phyloP scores from a whole-genome alignment of 2,329 filamentous ascomycete species.

The Alternaria gaisen region DNA sequence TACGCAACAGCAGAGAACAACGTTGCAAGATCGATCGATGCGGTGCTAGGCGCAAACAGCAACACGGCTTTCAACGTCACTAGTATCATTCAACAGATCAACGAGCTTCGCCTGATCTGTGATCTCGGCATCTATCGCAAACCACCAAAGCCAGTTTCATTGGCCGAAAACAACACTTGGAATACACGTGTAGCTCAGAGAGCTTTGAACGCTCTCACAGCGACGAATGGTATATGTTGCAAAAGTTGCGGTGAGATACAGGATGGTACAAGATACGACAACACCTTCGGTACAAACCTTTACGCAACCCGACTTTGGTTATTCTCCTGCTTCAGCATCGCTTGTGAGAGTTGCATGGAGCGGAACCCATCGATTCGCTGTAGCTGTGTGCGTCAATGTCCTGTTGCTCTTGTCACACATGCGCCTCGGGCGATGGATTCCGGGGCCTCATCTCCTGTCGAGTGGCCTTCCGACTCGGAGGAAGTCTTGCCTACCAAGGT shows the following conservation, averaged over 20 bases:
- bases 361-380: background rate
- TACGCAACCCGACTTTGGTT: background rate
- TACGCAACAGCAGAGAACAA: background rate
- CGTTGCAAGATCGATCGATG: background rate
- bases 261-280: background rate
- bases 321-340: background rate
- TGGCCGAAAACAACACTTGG: background rate
- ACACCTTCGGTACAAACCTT: background rate
- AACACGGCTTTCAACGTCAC: slow-evolving; percentile 1
- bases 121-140: slow-evolving; percentile 51
- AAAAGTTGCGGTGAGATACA: background rate
- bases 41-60: background rate
- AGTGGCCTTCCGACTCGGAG: background rate
- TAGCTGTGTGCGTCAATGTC: background rate
- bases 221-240: background rate
- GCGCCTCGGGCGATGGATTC: background rate
- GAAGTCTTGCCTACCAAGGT: background rate
- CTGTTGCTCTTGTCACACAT: background rate
- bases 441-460: background rate
- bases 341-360: background rate
- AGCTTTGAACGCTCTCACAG: background rate
- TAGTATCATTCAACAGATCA: slow-evolving; percentile 55
- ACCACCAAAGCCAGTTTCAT: background rate
- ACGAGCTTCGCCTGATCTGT: slow-evolving; percentile 57
- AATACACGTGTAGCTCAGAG: background rate